Percentiles rank a stretch among this genome's conserved stretches.
Conservation (phyloP, 2,329 filamentous ascomycete genomes). For the Ceratocystis cubensis region DNA sequence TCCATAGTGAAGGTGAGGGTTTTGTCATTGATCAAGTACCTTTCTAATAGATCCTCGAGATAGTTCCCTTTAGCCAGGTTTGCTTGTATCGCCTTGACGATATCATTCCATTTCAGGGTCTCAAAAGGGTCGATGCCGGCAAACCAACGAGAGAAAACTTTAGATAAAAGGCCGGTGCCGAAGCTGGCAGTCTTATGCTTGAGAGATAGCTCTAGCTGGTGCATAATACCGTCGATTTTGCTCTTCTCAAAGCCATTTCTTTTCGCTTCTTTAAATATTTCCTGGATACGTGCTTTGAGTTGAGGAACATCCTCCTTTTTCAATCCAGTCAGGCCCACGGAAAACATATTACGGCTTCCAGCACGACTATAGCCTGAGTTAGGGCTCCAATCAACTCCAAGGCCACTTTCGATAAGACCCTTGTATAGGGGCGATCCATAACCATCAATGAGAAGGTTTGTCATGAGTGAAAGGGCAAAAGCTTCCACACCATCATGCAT, state of each 20-base stretch:
- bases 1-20: constrained; percentile 90
- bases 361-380: constrained; percentile 86
- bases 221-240: constrained; percentile 87
- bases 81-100: constrained; percentile 67
- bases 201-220: constrained; percentile 81
- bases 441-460: constrained; percentile 76
- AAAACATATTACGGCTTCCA: constrained; percentile 68
- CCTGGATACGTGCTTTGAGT: constrained; percentile 61
- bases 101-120: constrained; percentile 81
- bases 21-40: constrained; percentile 78
- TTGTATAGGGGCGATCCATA: constrained; percentile 91
- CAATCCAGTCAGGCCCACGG: constrained; percentile 82
- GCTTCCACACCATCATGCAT: constrained; percentile 73
- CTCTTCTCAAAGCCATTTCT: constrained; percentile 71
- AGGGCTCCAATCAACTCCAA: constrained; percentile 87
- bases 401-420: constrained; percentile 73
- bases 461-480: constrained; percentile 72
- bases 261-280: constrained; percentile 56
- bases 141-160: constrained; percentile 87
- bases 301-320: constrained; percentile 64
- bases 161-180: constrained; percentile 78
- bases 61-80: constrained; percentile 66
- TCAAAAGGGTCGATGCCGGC: constrained; percentile 89
- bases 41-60: constrained; percentile 71
- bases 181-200: constrained; percentile 97